phyloP scores from a whole-genome alignment of 306 rosid species.

The Prunus davidiana region DNA sequence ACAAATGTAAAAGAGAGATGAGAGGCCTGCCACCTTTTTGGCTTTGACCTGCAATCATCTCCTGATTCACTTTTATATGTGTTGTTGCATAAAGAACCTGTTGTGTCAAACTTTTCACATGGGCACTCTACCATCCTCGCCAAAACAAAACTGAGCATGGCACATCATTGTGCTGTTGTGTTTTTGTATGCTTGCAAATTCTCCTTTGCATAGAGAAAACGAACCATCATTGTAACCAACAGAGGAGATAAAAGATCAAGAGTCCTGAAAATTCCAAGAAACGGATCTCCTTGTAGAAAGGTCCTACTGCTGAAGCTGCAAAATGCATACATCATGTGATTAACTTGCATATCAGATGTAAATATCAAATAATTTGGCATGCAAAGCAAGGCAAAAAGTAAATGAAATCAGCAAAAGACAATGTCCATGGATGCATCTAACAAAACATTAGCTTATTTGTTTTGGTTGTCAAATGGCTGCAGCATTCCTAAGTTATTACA shows the following conservation, averaged over 20 bases:
- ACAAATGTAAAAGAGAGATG: too few relatives aligned
- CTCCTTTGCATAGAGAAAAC: conserved; percentile 13
- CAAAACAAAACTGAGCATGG: too few relatives aligned
- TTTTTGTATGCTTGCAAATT: conserved; percentile 21
- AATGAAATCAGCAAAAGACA: neutral
- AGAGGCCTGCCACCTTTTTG: conserved; percentile 7
- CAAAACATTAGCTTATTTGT: neutral
- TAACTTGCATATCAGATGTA: neutral
- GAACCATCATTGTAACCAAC: conserved; percentile 23
- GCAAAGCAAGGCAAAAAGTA: neutral
- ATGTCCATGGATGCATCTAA: neutral
- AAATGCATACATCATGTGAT: neutral
- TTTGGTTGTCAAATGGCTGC: neutral
- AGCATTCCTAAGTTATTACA: neutral
- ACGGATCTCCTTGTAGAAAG: conserved; percentile 32
- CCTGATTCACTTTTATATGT: conserved; percentile 23
- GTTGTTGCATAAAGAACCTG: neutral
- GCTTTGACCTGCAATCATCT: conserved; percentile 61
- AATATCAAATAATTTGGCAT: neutral
- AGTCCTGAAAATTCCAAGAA: conserved; percentile 34
- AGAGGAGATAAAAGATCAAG: conserved; percentile 21
- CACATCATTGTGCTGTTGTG: too few relatives aligned
- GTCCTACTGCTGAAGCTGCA: conserved; percentile 53
- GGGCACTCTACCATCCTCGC: too few relatives aligned
- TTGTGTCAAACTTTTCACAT: too few relatives aligned